Percentiles rank a stretch among this genome's conserved stretches.
These are phyloP conservation scores for Chaetomium tenue DNA, from an alignment of 495 filamentous ascomycete species.

Conservation along the genomic window DNA sequence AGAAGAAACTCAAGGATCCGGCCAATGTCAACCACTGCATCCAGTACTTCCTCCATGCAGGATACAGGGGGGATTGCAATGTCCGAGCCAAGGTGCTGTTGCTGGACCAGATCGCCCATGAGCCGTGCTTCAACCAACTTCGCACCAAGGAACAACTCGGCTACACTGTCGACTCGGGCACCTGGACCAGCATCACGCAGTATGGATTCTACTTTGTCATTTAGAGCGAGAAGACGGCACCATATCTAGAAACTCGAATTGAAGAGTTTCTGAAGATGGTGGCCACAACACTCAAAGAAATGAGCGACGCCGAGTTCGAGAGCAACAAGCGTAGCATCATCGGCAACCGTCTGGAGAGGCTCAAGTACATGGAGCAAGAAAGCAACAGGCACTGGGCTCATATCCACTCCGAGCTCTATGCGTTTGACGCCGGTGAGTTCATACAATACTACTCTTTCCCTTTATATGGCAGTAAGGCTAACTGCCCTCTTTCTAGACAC, in stretches of 20 bases:
- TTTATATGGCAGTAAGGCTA: no score
- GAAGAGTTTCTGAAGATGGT: constrained; percentile 75
- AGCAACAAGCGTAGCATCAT: constrained; percentile 86
- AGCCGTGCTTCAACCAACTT: constrained; percentile 90
- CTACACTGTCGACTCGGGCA: constrained; percentile 88
- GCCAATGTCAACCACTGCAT: constrained; percentile 97
- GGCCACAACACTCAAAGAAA: constrained; percentile 62
- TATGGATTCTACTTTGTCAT: constrained; percentile 88
- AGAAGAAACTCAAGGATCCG: constrained; percentile 75
- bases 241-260: constrained; percentile 83
- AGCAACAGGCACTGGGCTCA: constrained; percentile 78
- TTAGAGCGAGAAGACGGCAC: constrained; percentile 82
- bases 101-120: constrained; percentile 86
- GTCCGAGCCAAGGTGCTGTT: constrained; percentile 75
- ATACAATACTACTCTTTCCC: no score
- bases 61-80: constrained; percentile 62
- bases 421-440: constrained; percentile 77
- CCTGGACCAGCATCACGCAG: constrained; percentile 64
- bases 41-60: constrained; percentile 82
- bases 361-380: constrained; percentile 90
- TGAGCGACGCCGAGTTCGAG: constrained; percentile 85
- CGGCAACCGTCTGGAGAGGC: constrained; percentile 82
- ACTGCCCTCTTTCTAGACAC: no score
- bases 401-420: constrained; percentile 80
- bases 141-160: constrained; percentile 97